phyloP scores from a whole-genome alignment of 1,284 basidiomycete species.

The Papiliotrema flavescens region DNA sequence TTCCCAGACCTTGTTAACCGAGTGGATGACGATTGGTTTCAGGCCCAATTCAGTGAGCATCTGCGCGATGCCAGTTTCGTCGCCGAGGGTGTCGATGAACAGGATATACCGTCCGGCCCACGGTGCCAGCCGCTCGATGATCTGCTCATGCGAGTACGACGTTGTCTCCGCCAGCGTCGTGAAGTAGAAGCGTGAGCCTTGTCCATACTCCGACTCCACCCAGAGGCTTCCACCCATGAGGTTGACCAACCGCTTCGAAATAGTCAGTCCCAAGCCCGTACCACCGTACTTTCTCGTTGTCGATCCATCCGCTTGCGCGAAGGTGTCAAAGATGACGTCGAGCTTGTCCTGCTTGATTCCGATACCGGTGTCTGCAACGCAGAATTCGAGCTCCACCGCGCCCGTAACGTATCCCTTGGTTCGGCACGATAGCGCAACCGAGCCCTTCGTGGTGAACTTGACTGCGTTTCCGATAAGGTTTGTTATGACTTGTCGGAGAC shows the following conservation, averaged over 20 bases:
- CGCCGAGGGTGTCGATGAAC: slow-evolving; percentile 81
- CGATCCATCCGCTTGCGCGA: slow-evolving; percentile 96
- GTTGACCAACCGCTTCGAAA: slow-evolving; percentile 90
- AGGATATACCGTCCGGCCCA: slow-evolving; percentile 70
- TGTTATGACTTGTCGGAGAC: slow-evolving; percentile 75
- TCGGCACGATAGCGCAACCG: slow-evolving; percentile 84
- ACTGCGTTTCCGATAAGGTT: slow-evolving; percentile 94
- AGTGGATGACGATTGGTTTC: slow-evolving; percentile 71
- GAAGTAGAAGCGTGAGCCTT: slow-evolving; percentile 96
- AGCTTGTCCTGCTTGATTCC: slow-evolving; percentile 99
- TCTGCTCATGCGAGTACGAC: slow-evolving; percentile 57
- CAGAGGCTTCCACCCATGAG: slow-evolving; percentile 99
- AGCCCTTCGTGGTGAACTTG: slow-evolving; percentile 92
- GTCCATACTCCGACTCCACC: slow-evolving; percentile 90
- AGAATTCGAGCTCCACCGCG: slow-evolving; percentile 89
- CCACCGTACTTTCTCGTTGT: slow-evolving; percentile 96
- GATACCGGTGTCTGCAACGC: slow-evolving; percentile 96
- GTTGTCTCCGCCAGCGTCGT: slow-evolving; percentile 64
- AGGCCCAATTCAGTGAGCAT: slow-evolving; percentile 80
- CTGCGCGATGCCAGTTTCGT: slow-evolving; percentile 71
- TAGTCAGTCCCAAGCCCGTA: slow-evolving; percentile 92
- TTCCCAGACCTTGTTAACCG: slow-evolving; percentile 71
- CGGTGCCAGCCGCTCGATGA: slow-evolving; percentile 70
- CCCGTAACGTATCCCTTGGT: slow-evolving; percentile 63
- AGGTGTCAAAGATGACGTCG: slow-evolving; percentile 98